A percentile compares a stretch with the other conserved stretches of the same genome.
These are phyloP conservation scores for Massariosphaeria phaeospora DNA, from an alignment of 495 filamentous ascomycete species.

Conservation along the genomic window DNA sequence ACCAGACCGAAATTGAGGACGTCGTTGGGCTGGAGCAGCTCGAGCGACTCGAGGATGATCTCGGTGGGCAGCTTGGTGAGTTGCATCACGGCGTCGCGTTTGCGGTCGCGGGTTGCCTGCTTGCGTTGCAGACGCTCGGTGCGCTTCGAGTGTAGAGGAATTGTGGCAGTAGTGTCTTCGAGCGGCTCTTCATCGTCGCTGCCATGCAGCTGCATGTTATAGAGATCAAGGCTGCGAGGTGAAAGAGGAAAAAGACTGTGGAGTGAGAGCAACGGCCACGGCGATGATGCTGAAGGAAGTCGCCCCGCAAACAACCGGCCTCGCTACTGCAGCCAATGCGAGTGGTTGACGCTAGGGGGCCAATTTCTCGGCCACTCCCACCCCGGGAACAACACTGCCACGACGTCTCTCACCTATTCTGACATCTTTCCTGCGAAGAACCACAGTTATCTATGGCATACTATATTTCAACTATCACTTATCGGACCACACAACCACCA, in stretches of 20 bases:
- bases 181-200: conserved; percentile 27
- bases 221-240: background rate
- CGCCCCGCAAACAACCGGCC: too few relatives aligned
- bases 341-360: too few relatives aligned
- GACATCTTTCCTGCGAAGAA: too few relatives aligned
- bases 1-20: conserved; percentile 43
- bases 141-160: conserved; percentile 48
- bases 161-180: conserved; percentile 37
- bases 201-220: conserved; percentile 1
- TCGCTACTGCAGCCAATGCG: too few relatives aligned
- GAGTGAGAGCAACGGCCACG: background rate
- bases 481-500: too few relatives aligned
- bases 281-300: too few relatives aligned
- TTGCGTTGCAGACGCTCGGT: conserved; percentile 47
- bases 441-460: too few relatives aligned
- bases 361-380: too few relatives aligned
- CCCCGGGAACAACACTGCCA: too few relatives aligned
- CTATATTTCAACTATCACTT: too few relatives aligned
- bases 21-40: conserved; percentile 46
- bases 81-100: conserved; percentile 33
- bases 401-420: too few relatives aligned
- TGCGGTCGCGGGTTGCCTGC: conserved; percentile 32
- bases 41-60: conserved; percentile 45
- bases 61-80: conserved; percentile 49
- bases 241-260: too few relatives aligned